Evolutionary conservation across 192 early-diverging fungal species (phyloP).

Genomic region (Radiomyces spectabilis): DNA sequence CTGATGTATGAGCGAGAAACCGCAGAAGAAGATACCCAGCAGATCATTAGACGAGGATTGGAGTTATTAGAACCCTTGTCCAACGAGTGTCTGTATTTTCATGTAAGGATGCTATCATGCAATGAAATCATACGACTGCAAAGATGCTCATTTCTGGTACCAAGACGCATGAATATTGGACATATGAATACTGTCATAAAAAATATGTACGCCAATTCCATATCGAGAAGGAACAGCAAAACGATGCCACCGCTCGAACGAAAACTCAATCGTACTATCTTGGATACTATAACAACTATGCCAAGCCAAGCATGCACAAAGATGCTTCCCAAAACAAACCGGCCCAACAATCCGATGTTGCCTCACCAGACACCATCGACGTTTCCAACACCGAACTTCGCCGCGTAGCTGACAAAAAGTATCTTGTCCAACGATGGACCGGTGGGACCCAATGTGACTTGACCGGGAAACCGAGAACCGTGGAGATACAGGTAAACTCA

Average conservation of each 20-base stretch:
- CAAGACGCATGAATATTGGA: conserved; percentile 56
- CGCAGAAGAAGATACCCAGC: conserved; percentile 21
- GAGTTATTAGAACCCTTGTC: conserved; percentile 44
- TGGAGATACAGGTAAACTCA: conserved; percentile 67
- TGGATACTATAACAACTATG: not conserved
- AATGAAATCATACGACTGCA: not conserved
- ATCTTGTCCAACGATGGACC: conserved; percentile 63
- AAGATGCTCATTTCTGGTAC: not conserved
- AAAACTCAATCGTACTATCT: conserved; percentile 12
- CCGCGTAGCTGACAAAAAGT: conserved; percentile 41
- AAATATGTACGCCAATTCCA: conserved; percentile 24
- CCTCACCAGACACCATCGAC: not conserved
- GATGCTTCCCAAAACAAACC: not conserved
- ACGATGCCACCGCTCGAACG: too few relatives aligned
- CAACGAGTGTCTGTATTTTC: conserved; percentile 39
- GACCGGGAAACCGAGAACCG: conserved; percentile 55
- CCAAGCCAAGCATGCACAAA: not conserved
- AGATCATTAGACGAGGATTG: conserved; percentile 44
- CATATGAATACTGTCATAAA: conserved; percentile 81
- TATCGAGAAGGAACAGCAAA: conserved; percentile 3
- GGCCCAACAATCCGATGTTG: not conserved
- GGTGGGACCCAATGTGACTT: conserved; percentile 71
- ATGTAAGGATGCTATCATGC: not conserved
- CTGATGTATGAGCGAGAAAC: conserved; percentile 8
- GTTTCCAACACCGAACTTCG: conserved; percentile 27